phyloP scores from a whole-genome alignment of 208 protist species.

The Trypanosoma cruzi region DNA sequence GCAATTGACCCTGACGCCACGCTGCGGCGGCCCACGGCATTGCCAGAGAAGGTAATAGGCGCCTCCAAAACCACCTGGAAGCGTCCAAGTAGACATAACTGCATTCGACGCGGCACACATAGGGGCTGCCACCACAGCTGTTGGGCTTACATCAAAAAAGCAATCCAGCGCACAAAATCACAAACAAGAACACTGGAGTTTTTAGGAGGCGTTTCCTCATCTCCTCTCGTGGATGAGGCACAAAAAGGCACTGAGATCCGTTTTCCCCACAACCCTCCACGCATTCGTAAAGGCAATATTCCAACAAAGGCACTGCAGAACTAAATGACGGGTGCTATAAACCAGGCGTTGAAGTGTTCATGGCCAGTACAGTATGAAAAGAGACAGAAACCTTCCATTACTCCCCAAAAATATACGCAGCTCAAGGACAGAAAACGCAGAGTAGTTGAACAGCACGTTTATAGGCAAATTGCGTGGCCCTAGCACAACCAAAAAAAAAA shows the following conservation, averaged over 20 bases:
- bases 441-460: slow-evolving; percentile 49
- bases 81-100: slow-evolving; percentile 27
- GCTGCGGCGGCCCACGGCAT: too few species aligned
- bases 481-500: slow-evolving; percentile 41
- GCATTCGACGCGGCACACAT: slow-evolving; percentile 30
- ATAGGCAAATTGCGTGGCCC: slow-evolving; percentile 60
- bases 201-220: slow-evolving; percentile 35
- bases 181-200: slow-evolving; percentile 59
- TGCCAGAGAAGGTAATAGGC: too few species aligned
- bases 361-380: slow-evolving; percentile 32
- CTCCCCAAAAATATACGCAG: slow-evolving; percentile 46
- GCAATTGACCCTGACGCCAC: too few species aligned
- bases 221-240: background rate
- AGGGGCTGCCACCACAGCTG: slow-evolving; percentile 33
- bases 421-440: slow-evolving; percentile 47
- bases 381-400: slow-evolving; percentile 63
- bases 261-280: slow-evolving; percentile 23
- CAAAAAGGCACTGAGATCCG: slow-evolving; percentile 13
- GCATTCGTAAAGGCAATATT: slow-evolving; percentile 55
- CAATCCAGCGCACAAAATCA: slow-evolving; percentile 46
- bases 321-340: slow-evolving; percentile 27
- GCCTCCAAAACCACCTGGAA: slow-evolving; percentile 40
- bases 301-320: slow-evolving; percentile 45
- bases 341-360: slow-evolving; percentile 9
- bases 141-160: slow-evolving; percentile 36